Conservation (phyloP, 768 basidiomycete genomes). For the Boletales sp. region DNA sequence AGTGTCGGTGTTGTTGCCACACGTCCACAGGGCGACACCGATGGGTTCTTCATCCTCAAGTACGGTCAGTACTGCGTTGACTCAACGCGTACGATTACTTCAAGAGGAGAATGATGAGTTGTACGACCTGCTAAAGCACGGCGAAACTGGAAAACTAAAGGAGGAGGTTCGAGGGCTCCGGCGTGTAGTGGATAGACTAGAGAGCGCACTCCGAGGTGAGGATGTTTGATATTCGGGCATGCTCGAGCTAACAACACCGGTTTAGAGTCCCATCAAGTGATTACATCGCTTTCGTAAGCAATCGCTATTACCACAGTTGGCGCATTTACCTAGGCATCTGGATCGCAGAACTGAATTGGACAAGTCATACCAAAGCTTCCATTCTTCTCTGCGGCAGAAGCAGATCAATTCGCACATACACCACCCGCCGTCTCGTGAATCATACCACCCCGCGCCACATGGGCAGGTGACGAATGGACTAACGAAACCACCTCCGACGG, state of each 20-base stretch:
- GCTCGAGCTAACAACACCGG: slow-evolving; percentile 3
- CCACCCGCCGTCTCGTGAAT: slow-evolving; percentile 42
- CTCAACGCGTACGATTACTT: slow-evolving; percentile 64
- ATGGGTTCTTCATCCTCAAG: slow-evolving; percentile 38
- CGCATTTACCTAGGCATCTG: slow-evolving; percentile 9
- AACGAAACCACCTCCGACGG: slow-evolving; percentile 65
- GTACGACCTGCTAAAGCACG: slow-evolving; percentile 67
- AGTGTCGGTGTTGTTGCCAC: slow-evolving; percentile 65
- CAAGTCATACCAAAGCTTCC: slow-evolving; percentile 66
- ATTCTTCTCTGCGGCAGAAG: slow-evolving; percentile 42
- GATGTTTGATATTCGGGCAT: background rate
- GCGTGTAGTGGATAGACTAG: slow-evolving; percentile 63
- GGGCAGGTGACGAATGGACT: slow-evolving; percentile 31
- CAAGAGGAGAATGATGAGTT: slow-evolving; percentile 89
- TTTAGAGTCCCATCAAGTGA: slow-evolving; percentile 74
- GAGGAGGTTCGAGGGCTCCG: slow-evolving; percentile 74
- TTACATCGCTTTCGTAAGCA: slow-evolving; percentile 69
- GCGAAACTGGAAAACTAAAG: slow-evolving; percentile 78
- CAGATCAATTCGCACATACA: slow-evolving; percentile 24
- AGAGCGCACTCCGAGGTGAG: slow-evolving; percentile 74
- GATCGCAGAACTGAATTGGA: slow-evolving; percentile 66
- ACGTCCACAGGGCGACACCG: slow-evolving; percentile 45
- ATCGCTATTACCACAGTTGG: slow-evolving; percentile 1
- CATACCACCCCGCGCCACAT: slow-evolving; percentile 37
- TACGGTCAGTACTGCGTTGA: slow-evolving; percentile 70